Percentiles rank a stretch among this genome's conserved stretches.
phyloP scores from a whole-genome alignment of 2,329 filamentous ascomycete species.

The Alternaria sp. region DNA sequence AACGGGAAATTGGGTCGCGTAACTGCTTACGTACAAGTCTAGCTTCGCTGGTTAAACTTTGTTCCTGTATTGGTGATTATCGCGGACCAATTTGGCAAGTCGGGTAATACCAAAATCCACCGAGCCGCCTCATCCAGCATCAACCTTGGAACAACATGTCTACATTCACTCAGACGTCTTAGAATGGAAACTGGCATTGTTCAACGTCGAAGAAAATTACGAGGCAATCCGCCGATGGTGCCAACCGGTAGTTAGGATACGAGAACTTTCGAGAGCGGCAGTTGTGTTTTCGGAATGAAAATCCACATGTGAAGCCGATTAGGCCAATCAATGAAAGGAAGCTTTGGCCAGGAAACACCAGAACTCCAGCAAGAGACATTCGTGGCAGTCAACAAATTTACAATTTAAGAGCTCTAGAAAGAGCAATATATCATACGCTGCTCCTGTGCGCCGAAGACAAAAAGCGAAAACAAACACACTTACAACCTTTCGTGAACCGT shows the following conservation, averaged over 20 bases:
- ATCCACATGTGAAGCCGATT: background rate
- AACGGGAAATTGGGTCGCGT: background rate
- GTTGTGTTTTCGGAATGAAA: background rate
- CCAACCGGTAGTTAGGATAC: background rate
- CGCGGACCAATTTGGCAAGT: conserved; percentile 4
- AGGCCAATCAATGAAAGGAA: background rate
- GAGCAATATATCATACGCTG: background rate
- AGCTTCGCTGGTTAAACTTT: background rate
- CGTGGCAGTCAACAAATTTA: background rate
- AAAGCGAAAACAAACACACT: background rate
- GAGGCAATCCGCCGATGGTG: background rate
- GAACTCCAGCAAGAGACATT: background rate
- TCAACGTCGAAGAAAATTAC: background rate
- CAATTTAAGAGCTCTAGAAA: background rate
- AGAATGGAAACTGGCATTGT: background rate
- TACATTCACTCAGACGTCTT: background rate
- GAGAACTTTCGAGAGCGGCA: background rate
- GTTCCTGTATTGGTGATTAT: background rate
- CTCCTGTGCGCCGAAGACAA: background rate
- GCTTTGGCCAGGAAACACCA: background rate
- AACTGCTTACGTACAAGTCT: background rate
- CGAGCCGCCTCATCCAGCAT: background rate
- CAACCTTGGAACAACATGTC: background rate
- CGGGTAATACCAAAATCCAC: conserved; percentile 6
- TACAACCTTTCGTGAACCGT: conserved; percentile 1